Evolutionary conservation across 805 yeast genomes (phyloP).

Genomic region (Ogataea glucozyma): DNA sequence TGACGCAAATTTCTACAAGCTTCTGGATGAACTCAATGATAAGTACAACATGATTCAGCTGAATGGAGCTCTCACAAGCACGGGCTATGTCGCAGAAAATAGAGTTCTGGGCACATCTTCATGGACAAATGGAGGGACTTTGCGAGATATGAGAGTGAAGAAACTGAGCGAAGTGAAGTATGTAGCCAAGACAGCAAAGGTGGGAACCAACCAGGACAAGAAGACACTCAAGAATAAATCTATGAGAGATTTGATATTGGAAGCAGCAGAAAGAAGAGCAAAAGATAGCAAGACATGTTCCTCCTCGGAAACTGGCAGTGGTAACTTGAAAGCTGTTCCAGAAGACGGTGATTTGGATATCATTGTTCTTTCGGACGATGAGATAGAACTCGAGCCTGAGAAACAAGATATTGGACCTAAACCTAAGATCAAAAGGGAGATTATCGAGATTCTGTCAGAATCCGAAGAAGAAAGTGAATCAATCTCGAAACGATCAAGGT

Average conservation of each 20-base stretch:
- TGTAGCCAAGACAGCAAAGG: slow-evolving; percentile 41
- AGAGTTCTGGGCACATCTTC: slow-evolving; percentile 41
- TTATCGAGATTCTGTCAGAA: slow-evolving; percentile 16
- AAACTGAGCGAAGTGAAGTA: slow-evolving; percentile 43
- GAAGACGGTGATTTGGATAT: slow-evolving; percentile 46
- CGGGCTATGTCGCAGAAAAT: slow-evolving; percentile 53
- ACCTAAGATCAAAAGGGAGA: slow-evolving; percentile 2
- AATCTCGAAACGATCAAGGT: background rate
- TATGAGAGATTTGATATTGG: slow-evolving; percentile 47
- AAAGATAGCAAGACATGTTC: slow-evolving; percentile 54
- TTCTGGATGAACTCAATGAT: slow-evolving; percentile 59
- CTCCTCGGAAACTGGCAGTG: slow-evolving; percentile 23
- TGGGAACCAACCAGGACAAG: slow-evolving; percentile 29
- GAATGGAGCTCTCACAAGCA: slow-evolving; percentile 43
- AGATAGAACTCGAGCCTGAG: background rate
- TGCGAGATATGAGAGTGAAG: slow-evolving; percentile 42
- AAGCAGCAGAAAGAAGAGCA: slow-evolving; percentile 64
- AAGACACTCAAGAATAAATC: slow-evolving; percentile 15
- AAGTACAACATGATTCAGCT: slow-evolving; percentile 48
- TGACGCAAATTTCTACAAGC: slow-evolving; percentile 65
- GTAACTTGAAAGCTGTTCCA: slow-evolving; percentile 39
- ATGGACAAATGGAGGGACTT: slow-evolving; percentile 18
- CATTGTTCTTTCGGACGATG: slow-evolving; percentile 28
- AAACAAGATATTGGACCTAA: background rate
- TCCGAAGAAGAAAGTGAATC: slow-evolving; percentile 1